A percentile compares a stretch with the other conserved stretches of the same genome.
These are phyloP conservation scores for Euclidium syriacum DNA, from an alignment of 345 rosid genomes.

Conservation along the genomic window DNA sequence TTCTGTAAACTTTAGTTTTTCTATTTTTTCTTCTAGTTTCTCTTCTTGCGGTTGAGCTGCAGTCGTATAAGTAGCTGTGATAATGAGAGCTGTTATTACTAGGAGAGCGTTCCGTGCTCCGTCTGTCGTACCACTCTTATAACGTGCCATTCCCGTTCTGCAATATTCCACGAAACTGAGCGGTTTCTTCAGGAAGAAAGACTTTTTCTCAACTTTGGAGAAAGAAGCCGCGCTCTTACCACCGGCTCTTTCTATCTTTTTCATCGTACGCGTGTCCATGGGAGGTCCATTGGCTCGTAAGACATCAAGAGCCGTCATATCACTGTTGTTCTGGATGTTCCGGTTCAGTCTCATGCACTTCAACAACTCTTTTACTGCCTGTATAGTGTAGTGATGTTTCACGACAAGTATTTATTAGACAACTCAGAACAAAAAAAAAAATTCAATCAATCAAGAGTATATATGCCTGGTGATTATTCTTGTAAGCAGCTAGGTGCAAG, in stretches of 20 bases:
- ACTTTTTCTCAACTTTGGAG: background rate
- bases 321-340: constrained; percentile 5
- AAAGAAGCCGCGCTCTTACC: background rate
- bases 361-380: constrained; percentile 19
- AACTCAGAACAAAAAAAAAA: background rate
- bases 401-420: background rate
- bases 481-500: constrained; percentile 17
- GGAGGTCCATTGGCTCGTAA: background rate
- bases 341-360: constrained; percentile 8
- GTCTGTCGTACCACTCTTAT: background rate
- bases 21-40: too few species aligned
- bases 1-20: too few species aligned
- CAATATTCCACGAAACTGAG: background rate
- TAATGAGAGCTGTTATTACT: constrained; percentile 26
- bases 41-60: background rate
- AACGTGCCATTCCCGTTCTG: background rate
- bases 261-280: background rate
- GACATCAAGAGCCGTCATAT: constrained; percentile 13
- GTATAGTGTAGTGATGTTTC: background rate
- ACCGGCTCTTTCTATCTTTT: background rate
- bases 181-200: background rate
- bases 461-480: constrained; percentile 4
- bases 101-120: constrained; percentile 23
- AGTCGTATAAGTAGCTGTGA: constrained; percentile 9
- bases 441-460: too few species aligned